Evolutionary conservation across 2,329 filamentous ascomycete genomes (phyloP).

Genomic region (Phialophora verrucosa): DNA sequence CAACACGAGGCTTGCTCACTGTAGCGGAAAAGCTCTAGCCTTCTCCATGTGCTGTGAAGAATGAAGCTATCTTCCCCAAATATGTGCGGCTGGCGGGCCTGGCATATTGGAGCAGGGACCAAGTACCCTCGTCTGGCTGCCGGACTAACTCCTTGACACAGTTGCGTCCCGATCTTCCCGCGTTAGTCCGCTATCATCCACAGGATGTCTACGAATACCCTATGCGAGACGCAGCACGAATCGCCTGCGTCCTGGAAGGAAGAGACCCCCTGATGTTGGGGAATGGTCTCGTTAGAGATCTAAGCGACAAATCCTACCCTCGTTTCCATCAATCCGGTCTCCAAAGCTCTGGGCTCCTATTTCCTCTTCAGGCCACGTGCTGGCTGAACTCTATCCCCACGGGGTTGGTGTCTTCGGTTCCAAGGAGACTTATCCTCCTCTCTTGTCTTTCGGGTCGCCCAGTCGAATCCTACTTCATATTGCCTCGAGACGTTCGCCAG

Average conservation of each 20-base stretch:
- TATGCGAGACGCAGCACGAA: not conserved
- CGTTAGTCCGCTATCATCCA: slow-evolving; percentile 6
- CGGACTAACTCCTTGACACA: not conserved
- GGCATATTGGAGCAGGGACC: slow-evolving; percentile 4
- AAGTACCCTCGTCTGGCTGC: not conserved
- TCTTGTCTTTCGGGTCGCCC: slow-evolving; percentile 6
- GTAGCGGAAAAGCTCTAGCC: not conserved
- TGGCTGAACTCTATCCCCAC: slow-evolving; percentile 9
- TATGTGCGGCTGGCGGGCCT: not conserved
- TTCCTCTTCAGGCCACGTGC: slow-evolving; percentile 2
- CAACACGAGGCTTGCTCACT: slow-evolving; percentile 6
- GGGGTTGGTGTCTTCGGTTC: slow-evolving; percentile 5
- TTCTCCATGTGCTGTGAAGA: not conserved
- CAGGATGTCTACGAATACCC: not conserved
- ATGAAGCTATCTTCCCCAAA: not conserved
- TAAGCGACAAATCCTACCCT: not conserved
- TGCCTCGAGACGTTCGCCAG: not conserved
- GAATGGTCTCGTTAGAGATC: not conserved
- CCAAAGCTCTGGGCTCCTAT: slow-evolving; percentile 10
- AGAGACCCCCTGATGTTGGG: not conserved
- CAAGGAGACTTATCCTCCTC: not conserved
- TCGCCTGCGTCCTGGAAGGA: not conserved
- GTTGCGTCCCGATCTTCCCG: slow-evolving; percentile 9
- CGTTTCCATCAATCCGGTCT: not conserved
- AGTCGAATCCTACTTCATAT: not conserved